phyloP scores from a whole-genome alignment of 2,329 filamentous ascomycete species.

The Verticillium albo-atrum region DNA sequence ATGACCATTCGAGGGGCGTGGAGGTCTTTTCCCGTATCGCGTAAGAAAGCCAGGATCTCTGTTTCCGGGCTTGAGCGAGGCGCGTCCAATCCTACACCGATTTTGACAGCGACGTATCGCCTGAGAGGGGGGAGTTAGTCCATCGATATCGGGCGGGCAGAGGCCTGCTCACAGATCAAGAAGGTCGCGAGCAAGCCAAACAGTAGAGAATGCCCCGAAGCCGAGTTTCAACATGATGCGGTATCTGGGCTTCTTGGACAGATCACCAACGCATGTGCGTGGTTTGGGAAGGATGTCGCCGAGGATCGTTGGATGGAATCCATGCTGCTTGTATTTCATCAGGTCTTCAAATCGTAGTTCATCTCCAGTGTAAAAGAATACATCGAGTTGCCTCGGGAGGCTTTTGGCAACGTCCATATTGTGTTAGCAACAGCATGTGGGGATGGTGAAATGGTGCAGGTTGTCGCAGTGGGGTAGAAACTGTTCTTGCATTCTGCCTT shows the following conservation, averaged over 20 bases:
- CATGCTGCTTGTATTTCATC: not conserved
- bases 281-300: slow-evolving; percentile 5
- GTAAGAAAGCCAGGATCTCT: not conserved
- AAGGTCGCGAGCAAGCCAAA: slow-evolving; percentile 6
- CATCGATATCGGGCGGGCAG: not conserved
- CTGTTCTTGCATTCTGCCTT: too few relatives aligned
- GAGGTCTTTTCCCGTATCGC: not conserved
- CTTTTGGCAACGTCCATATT: too few relatives aligned
- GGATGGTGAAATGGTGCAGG: too few relatives aligned
- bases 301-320: slow-evolving; percentile 4
- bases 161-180: not conserved
- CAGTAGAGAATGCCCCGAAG: slow-evolving; percentile 4
- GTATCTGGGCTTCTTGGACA: slow-evolving; percentile 1
- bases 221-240: slow-evolving; percentile 7
- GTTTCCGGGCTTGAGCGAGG: not conserved
- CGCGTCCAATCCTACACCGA: slow-evolving; percentile 1
- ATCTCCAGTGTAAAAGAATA: not conserved
- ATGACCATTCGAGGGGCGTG: not conserved
- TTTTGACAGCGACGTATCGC: slow-evolving; percentile 4
- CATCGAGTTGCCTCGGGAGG: not conserved
- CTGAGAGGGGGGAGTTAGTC: not conserved
- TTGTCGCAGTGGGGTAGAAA: too few relatives aligned
- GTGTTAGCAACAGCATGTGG: too few relatives aligned
- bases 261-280: slow-evolving; percentile 1
- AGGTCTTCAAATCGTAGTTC: slow-evolving; percentile 1